phyloP scores from a whole-genome alignment of 305 asterid genomes.

The Fraxinus floribunda region DNA sequence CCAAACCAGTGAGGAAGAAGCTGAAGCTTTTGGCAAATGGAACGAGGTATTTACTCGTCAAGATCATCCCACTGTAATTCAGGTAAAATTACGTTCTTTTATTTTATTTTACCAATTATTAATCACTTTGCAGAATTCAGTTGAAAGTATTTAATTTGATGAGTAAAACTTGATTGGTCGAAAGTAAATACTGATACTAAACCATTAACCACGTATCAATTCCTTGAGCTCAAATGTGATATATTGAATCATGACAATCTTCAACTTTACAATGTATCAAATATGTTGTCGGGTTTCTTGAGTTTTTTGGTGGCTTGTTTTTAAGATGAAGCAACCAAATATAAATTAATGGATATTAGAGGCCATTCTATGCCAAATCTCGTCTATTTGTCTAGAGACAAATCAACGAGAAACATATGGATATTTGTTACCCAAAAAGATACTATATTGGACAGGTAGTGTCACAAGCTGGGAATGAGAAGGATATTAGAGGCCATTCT shows the following conservation, averaged over 20 bases:
- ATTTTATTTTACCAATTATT: not conserved
- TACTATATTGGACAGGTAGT: constrained; percentile 29
- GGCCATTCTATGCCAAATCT: no score
- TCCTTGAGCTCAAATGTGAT: not conserved
- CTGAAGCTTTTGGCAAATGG: constrained; percentile 42
- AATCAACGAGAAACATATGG: no score
- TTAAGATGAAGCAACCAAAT: not conserved
- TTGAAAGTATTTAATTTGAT: no score
- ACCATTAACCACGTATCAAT: not conserved
- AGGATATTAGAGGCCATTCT: constrained; percentile 29
- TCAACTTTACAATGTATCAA: not conserved
- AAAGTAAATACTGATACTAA: no score
- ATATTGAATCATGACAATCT: not conserved
- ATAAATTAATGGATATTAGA: not conserved
- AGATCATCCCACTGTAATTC: constrained; percentile 48
- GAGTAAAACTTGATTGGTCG: no score
- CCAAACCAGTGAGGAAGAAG: constrained; percentile 30
- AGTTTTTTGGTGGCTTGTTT: not conserved
- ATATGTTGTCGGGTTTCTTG: no score
- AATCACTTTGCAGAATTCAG: not conserved
- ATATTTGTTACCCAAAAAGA: not conserved
- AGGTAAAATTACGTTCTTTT: not conserved
- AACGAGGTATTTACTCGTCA: constrained; percentile 41
- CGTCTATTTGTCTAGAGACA: no score
- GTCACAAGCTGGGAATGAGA: constrained; percentile 31